These are phyloP conservation scores for Debaryomyces singareniensis DNA, from an alignment of 1,139 yeast species.

Conservation along the genomic window DNA sequence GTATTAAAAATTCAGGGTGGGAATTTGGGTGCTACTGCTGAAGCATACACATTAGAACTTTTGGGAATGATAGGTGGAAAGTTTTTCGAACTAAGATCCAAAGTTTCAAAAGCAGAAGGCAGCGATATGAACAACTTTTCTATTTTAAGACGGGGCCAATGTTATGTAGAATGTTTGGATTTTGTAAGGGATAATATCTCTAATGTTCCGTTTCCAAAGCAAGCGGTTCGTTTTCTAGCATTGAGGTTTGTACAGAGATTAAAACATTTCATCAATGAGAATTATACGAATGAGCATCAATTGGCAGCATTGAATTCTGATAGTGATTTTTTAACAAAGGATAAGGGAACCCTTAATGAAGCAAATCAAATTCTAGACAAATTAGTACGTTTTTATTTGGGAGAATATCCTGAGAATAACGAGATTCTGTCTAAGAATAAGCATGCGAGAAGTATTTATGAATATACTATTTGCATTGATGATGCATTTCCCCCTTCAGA, in stretches of 20 bases:
- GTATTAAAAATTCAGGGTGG: conserved; percentile 30
- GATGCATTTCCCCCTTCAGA: conserved; percentile 43
- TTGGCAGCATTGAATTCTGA: conserved; percentile 9
- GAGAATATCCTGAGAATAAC: neutral
- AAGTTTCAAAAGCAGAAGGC: conserved; percentile 6
- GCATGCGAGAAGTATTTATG: no score
- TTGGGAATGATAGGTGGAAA: conserved; percentile 51
- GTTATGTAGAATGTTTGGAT: conserved; percentile 8
- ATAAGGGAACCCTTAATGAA: neutral
- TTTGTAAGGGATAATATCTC: conserved; percentile 10
- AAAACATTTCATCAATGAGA: conserved; percentile 2
- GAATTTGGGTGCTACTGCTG: conserved; percentile 28
- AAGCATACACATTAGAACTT: conserved; percentile 47
- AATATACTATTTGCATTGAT: conserved; percentile 2
- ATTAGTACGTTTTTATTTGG: conserved; percentile 5
- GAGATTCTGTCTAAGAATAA: neutral
- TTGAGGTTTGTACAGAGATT: conserved; percentile 8
- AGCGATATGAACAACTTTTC: conserved; percentile 8
- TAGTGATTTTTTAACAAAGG: conserved; percentile 3
- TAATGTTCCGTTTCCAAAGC: conserved; percentile 5
- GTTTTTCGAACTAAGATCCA: conserved; percentile 27
- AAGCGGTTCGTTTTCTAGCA: conserved; percentile 9
- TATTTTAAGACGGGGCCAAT: neutral
- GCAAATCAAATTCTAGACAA: conserved; percentile 2
- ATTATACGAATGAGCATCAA: conserved; percentile 4